Evolutionary conservation across 2,329 filamentous ascomycete species (phyloP), one percentile per base, ranked within the genome.

Genomic region (Cladophialophora exuberans): DNA sequence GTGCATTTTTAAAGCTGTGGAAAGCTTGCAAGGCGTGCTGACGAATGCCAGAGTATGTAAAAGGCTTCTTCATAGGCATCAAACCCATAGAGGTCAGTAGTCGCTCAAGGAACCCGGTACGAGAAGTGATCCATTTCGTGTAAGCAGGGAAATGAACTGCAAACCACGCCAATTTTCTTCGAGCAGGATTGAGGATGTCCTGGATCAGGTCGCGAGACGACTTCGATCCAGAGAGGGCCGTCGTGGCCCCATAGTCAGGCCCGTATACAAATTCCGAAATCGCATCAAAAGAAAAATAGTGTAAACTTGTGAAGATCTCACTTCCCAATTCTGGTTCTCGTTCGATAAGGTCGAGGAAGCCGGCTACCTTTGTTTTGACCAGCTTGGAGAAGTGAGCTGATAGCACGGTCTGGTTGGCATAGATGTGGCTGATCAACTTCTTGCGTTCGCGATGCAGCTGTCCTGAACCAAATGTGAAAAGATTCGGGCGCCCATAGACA

Each of bases 251-350:
- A 55, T 70, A 60, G 6, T 60, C 43, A 1, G 65, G 60, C 2
- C 79, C 79, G 53, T 81, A 82, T 0, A 82, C 63, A 44, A 82
- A 81, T 3, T 72, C 69, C 0, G 79, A 80, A 56, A 82, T 81
- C 45, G 68, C 73, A 63, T 83, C 79, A 10, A 83, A 68, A 9
- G 76, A 76, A 64, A 76, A 82, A 63, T 77, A 82, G 64, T 82
- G 79, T 18, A 82, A 65, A 46, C 70, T 77, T 2, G 64, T 63
- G 57, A 81, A 81, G 25, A 79, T 76, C 56, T 82, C 76, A 22
- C 70, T 69, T 2, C 69, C 65, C 1, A 58, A 56, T 0, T 67
- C 65, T 3, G 66, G 62, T 15, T 75, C 68, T 3, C 45, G 48
- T 46, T 76, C 69, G 15, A 81, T 47, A 7, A 80, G 62, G 0